phyloP scores from a whole-genome alignment of 352 stramenopile genomes.

The Globisporangium megalacanthum region DNA sequence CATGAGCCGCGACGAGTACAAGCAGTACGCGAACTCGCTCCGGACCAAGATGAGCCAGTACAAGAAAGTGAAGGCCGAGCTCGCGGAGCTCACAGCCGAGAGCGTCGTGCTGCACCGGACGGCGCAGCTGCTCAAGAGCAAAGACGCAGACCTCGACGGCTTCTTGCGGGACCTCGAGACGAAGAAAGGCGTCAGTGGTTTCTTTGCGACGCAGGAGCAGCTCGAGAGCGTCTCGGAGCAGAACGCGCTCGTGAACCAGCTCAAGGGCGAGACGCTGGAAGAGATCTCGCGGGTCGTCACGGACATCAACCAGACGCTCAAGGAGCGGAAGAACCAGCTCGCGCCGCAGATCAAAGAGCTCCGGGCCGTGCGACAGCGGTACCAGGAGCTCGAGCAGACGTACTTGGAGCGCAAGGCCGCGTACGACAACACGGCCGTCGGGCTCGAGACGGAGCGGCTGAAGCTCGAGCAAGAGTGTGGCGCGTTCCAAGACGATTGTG shows the following conservation, averaged over 20 bases:
- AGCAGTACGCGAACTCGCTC: constrained; percentile 84
- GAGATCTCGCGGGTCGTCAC: constrained; percentile 91
- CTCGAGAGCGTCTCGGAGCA: constrained; percentile 85
- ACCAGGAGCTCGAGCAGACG: constrained; percentile 87
- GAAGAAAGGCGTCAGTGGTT: constrained; percentile 81
- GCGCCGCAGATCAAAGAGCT: constrained; percentile 92
- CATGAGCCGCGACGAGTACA: constrained; percentile 88
- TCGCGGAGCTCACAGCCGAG: constrained; percentile 81
- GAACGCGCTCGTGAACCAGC: constrained; percentile 86
- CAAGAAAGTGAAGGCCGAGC: constrained; percentile 87
- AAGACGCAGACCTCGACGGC: constrained; percentile 78
- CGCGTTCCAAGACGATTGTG: constrained; percentile 82
- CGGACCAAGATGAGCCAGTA: constrained; percentile 91
- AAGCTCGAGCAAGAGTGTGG: constrained; percentile 89
- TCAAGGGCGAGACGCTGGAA: constrained; percentile 91
- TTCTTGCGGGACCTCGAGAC: constrained; percentile 82
- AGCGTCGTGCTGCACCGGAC: constrained; percentile 89
- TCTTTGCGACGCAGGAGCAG: constrained; percentile 82
- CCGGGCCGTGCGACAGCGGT: constrained; percentile 79
- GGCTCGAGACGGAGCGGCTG: constrained; percentile 84
- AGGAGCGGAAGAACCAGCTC: constrained; percentile 89
- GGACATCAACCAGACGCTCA: constrained; percentile 89
- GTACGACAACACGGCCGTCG: constrained; percentile 88
- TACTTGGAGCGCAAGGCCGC: constrained; percentile 85
- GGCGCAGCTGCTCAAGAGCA: constrained; percentile 88